Evolutionary conservation across 116 monocot species (phyloP).

Genomic region (Phalaenopsis hybrid): DNA sequence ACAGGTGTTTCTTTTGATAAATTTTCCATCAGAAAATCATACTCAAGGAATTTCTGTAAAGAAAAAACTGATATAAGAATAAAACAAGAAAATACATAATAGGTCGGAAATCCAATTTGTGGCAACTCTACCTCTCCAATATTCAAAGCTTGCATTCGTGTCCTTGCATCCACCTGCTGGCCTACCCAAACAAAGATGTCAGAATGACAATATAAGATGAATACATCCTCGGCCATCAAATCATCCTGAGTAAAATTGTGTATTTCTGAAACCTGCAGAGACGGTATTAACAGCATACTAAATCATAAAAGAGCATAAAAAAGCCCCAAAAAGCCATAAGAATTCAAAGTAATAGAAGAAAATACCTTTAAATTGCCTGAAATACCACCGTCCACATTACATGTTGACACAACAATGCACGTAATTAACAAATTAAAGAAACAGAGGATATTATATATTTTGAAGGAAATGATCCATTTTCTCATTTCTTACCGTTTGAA

Average conservation of each 20-base stretch:
- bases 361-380: slow-evolving; percentile 42
- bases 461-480: not conserved
- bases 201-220: slow-evolving; percentile 51
- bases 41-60: slow-evolving; percentile 54
- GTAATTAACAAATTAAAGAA: slow-evolving; percentile 4
- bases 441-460: not conserved
- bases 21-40: slow-evolving; percentile 52
- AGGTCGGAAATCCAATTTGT: not conserved
- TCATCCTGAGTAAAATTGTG: slow-evolving; percentile 79
- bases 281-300: slow-evolving; percentile 3
- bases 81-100: not conserved
- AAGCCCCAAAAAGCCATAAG: not conserved
- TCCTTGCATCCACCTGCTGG: slow-evolving; percentile 43
- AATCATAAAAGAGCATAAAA: not conserved
- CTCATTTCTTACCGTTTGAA: slow-evolving; percentile 31
- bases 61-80: not conserved
- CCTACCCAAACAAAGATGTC: slow-evolving; percentile 82
- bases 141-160: slow-evolving; percentile 37
- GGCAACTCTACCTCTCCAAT: slow-evolving; percentile 44
- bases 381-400: slow-evolving; percentile 11
- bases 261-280: slow-evolving; percentile 57
- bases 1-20: slow-evolving; percentile 45
- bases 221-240: slow-evolving; percentile 70
- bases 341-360: not conserved
- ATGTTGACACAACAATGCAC: slow-evolving; percentile 5